A percentile compares a stretch with the other conserved stretches of the same genome.
Conservation (phyloP, 2,329 filamentous ascomycete genomes). For the Fusarium siculi region DNA sequence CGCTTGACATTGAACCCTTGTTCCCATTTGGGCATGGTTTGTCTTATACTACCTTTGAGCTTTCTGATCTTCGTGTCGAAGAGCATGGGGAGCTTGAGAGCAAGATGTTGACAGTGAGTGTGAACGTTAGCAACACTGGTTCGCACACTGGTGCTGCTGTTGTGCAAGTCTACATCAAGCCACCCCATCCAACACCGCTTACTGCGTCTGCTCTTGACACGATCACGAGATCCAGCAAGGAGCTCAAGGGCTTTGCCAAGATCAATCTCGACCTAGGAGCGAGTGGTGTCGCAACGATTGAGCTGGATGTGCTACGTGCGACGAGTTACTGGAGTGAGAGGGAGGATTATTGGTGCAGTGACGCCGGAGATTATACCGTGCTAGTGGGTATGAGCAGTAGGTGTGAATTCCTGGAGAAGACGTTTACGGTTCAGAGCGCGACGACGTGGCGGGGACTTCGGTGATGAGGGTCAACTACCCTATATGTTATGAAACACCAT, state of each 20-base stretch:
- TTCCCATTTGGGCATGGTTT: neutral
- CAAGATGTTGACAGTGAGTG: neutral
- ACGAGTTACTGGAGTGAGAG: slow-evolving; percentile 2
- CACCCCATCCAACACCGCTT: neutral
- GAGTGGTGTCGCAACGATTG: accelerated
- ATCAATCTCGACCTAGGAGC: neutral
- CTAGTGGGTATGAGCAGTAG: neutral
- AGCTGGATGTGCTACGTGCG: neutral
- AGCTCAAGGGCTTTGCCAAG: neutral
- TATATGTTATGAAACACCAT: neutral
- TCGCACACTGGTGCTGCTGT: neutral
- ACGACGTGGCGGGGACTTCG: neutral
- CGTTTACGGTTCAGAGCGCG: neutral
- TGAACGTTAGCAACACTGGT: neutral
- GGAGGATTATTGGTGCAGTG: neutral
- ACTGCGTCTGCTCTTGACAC: neutral
- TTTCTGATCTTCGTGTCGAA: neutral
- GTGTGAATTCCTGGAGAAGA: neutral
- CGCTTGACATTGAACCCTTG: neutral
- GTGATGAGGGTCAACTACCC: neutral
- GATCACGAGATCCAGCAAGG: neutral
- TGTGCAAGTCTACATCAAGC: neutral
- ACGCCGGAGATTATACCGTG: neutral
- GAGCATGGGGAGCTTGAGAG: accelerated
- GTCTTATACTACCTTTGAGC: neutral